Conservation (phyloP, 257 asterid species). For the Solanum gracilifrons region DNA sequence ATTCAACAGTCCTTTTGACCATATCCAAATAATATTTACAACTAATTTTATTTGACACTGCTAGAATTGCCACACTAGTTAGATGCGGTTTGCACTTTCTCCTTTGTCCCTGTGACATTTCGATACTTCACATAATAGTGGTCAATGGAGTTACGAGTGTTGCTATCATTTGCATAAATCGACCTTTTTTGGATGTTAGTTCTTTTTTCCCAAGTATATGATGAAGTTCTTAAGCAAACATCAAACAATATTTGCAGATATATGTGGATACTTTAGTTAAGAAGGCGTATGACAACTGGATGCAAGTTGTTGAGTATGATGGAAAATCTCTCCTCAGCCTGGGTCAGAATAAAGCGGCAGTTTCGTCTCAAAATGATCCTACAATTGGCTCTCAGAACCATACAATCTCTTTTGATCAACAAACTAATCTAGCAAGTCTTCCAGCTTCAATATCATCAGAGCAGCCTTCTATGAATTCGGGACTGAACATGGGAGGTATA, state of each 20-base stretch:
- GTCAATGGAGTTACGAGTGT: background rate
- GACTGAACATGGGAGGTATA: conserved; percentile 55
- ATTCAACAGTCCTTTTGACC: background rate
- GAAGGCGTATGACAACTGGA: conserved; percentile 94
- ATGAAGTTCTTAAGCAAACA: background rate
- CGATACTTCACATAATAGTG: background rate
- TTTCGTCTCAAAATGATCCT: conserved; percentile 24
- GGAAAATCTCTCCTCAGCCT: conserved; percentile 74
- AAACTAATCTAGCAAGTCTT: conserved; percentile 38
- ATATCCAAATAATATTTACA: background rate
- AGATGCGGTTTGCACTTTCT: background rate
- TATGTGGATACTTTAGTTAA: conserved; percentile 73
- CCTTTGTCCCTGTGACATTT: background rate
- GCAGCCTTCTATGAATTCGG: conserved; percentile 43
- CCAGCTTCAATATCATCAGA: conserved; percentile 48
- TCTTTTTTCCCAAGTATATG: background rate
- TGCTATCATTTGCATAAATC: background rate
- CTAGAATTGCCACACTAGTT: background rate
- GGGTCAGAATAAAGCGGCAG: conserved; percentile 32
- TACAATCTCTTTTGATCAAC: conserved; percentile 42
- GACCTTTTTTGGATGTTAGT: background rate
- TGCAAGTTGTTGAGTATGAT: conserved; percentile 76
- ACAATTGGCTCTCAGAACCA: conserved; percentile 33
- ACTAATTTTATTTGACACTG: background rate
- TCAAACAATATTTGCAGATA: conserved; percentile 35